Conservation (phyloP, 2,329 filamentous ascomycete genomes). For the Pseudocercospora macadamiae region DNA sequence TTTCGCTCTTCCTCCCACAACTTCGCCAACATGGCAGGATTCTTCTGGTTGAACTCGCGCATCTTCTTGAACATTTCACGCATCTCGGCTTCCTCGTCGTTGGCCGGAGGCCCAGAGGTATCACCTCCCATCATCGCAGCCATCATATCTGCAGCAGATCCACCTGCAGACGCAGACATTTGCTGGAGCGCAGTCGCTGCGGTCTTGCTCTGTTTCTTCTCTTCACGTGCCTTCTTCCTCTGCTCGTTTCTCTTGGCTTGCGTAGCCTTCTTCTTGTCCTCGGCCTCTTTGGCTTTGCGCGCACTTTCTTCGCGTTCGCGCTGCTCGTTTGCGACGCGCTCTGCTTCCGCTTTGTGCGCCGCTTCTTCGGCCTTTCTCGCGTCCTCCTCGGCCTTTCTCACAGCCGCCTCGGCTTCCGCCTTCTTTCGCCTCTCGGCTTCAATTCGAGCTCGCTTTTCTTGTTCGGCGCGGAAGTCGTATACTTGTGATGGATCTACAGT, state of each 20-base stretch:
- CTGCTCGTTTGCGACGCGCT: constrained; percentile 28
- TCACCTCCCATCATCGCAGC: constrained; percentile 26
- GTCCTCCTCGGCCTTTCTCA: constrained; percentile 40
- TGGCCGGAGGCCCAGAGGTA: constrained; percentile 29
- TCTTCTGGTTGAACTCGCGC: constrained; percentile 58
- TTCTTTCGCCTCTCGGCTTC: constrained; percentile 37
- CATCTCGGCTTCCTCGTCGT: constrained; percentile 55
- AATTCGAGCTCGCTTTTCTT: constrained; percentile 45
- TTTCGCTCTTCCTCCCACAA: constrained; percentile 60
- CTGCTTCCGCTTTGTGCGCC: constrained; percentile 33
- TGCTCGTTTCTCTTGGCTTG: constrained; percentile 33
- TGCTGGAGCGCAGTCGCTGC: constrained; percentile 34
- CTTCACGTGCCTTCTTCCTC: constrained; percentile 35
- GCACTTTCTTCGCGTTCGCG: constrained; percentile 29
- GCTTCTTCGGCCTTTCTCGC: constrained; percentile 36
- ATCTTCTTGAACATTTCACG: constrained; percentile 61
- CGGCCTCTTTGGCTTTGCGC: constrained; percentile 27
- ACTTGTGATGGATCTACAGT: constrained; percentile 59
- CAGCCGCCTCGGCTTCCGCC: constrained; percentile 36
- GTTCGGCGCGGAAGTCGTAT: constrained; percentile 57
- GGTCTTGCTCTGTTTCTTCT: constrained; percentile 35
- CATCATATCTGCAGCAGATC: constrained; percentile 21
- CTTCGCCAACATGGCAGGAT: constrained; percentile 57
- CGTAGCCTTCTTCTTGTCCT: constrained; percentile 32
- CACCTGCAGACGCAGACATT: constrained; percentile 27